Evolutionary conservation across 768 basidiomycete genomes (phyloP).

Genomic region (Lactifluus rugatus): DNA sequence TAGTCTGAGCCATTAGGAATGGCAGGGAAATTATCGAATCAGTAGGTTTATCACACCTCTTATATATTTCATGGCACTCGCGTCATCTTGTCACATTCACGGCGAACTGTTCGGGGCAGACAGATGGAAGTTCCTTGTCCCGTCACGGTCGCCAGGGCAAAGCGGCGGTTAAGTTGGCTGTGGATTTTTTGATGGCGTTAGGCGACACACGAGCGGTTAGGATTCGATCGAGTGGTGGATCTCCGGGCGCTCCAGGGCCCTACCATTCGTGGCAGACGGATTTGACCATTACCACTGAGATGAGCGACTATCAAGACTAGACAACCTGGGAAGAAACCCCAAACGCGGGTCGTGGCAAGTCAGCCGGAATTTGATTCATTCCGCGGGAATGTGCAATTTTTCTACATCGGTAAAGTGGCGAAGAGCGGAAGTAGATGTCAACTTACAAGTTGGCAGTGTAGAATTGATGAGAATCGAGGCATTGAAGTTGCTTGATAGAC

Average conservation of each 20-base stretch:
- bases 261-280: constrained; percentile 16
- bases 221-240: constrained; percentile 16
- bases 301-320: constrained; percentile 15
- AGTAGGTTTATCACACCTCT: constrained; percentile 5
- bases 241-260: constrained; percentile 16
- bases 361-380: constrained; percentile 16
- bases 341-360: constrained; percentile 7
- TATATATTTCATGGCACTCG: constrained; percentile 16
- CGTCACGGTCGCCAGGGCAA: constrained; percentile 18
- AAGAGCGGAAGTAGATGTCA: constrained; percentile 17
- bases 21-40: constrained; percentile 2
- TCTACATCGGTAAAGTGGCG: constrained; percentile 15
- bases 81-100: constrained; percentile 12
- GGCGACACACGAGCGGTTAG: constrained; percentile 9
- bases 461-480: constrained; percentile 10
- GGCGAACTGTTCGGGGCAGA: constrained; percentile 15
- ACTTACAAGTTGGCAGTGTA: background rate
- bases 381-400: constrained; percentile 17
- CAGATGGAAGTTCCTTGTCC: constrained; percentile 20
- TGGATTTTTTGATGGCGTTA: constrained; percentile 15
- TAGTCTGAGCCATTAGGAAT: constrained; percentile 4
- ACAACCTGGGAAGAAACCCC: constrained; percentile 12
- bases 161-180: constrained; percentile 11
- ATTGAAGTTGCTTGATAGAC: constrained; percentile 11
- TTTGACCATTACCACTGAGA: constrained; percentile 11